Conservation (phyloP, 169 alveolate genomes). For the Plasmodium knowlesi region DNA sequence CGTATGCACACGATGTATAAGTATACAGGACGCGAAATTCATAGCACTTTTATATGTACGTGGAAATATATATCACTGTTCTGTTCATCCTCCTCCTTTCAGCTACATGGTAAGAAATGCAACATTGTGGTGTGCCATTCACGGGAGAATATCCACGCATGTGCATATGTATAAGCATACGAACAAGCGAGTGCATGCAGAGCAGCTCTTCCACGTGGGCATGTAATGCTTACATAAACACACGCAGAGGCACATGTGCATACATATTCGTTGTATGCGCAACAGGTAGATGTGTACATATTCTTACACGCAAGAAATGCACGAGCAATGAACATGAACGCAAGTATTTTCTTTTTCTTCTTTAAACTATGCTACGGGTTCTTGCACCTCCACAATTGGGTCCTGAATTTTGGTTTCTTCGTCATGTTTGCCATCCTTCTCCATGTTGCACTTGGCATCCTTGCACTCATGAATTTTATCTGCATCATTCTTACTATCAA, state of each 20-base stretch:
- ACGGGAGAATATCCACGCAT: neutral
- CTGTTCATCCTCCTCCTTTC: conserved; percentile 12
- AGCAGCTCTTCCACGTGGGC: neutral
- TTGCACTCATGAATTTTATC: conserved; percentile 18
- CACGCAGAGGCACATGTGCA: neutral
- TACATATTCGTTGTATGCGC: neutral
- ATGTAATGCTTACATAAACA: neutral
- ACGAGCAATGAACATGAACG: neutral
- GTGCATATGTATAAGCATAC: neutral
- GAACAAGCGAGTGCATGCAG: neutral
- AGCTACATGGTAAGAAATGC: neutral
- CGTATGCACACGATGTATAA: neutral
- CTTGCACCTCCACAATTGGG: conserved; percentile 64
- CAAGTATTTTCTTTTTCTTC: neutral
- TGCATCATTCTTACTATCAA: conserved; percentile 17
- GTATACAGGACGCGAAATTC: neutral
- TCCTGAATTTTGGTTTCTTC: conserved; percentile 50
- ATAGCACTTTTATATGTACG: neutral
- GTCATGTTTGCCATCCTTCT: conserved; percentile 14
- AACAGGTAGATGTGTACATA: neutral
- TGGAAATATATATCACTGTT: neutral
- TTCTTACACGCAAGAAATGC: neutral
- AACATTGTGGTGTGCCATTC: neutral
- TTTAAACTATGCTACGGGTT: conserved; percentile 64
- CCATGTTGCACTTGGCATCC: conserved; percentile 42